Evolutionary conservation across 768 basidiomycete species (phyloP).

Genomic region (Naganishia friedmannii): DNA sequence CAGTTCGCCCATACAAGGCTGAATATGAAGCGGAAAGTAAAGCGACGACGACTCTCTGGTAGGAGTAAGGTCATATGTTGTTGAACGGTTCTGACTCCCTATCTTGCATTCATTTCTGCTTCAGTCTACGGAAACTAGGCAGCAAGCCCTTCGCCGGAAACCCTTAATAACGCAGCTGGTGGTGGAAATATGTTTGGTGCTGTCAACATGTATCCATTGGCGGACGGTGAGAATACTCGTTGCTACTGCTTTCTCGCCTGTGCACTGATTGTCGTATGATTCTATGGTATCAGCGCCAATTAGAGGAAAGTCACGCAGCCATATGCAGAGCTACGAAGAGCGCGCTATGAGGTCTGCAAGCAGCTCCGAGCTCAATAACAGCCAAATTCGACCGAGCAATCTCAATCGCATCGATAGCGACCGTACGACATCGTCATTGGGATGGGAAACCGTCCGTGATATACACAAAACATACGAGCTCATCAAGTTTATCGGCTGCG

Average conservation of each 20-base stretch:
- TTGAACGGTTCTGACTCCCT: too few relatives aligned
- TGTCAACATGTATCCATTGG: conserved; percentile 20
- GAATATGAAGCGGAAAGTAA: too few relatives aligned
- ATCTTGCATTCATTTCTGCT: too few relatives aligned
- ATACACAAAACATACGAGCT: not conserved
- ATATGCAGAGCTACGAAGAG: not conserved
- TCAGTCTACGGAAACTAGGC: too few relatives aligned
- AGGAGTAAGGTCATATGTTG: too few relatives aligned
- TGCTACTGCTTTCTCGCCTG: not conserved
- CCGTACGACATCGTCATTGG: not conserved
- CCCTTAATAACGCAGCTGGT: too few relatives aligned
- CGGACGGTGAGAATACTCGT: conserved; percentile 3
- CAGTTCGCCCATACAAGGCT: too few relatives aligned
- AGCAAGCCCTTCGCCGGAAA: too few relatives aligned
- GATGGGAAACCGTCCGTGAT: not conserved
- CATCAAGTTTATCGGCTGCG: not conserved
- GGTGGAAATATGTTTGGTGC: not conserved
- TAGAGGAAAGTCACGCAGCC: not conserved
- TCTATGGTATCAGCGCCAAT: not conserved
- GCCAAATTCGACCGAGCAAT: not conserved
- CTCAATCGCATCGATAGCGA: not conserved
- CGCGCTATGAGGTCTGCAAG: not conserved
- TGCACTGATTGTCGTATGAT: not conserved
- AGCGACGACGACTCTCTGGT: too few relatives aligned
- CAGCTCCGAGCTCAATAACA: not conserved